phyloP scores from a whole-genome alignment of 2,329 filamentous ascomycete genomes.

The Rutstroemia sp. region DNA sequence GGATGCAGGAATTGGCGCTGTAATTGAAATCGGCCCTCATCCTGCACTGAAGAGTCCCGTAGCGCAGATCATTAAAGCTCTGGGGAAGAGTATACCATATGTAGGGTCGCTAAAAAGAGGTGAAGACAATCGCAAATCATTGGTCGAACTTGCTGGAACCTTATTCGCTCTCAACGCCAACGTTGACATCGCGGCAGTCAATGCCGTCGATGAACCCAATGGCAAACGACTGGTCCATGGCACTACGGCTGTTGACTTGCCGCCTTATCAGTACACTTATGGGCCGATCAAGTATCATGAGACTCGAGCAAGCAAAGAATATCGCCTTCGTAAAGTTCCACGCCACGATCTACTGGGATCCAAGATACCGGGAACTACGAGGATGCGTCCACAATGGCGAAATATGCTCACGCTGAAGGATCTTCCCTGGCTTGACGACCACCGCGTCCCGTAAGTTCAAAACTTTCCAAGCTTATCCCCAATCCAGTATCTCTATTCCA shows the following conservation, averaged over 20 bases:
- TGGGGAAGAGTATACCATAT: slow-evolving; percentile 31
- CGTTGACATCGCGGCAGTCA: slow-evolving; percentile 5
- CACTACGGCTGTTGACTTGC: slow-evolving; percentile 20
- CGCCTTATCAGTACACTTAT: slow-evolving; percentile 42
- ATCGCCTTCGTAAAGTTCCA: slow-evolving; percentile 30
- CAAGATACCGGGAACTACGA: slow-evolving; percentile 18
- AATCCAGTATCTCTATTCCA: no score
- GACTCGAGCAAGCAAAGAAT: slow-evolving; percentile 38
- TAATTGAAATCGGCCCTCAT: background rate
- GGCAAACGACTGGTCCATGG: background rate
- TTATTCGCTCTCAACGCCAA: slow-evolving; percentile 1
- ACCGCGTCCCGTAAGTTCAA: slow-evolving; percentile 32
- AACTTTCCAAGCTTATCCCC: slow-evolving; percentile 20
- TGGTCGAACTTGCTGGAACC: slow-evolving; percentile 6
- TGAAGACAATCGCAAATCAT: background rate
- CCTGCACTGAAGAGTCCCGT: slow-evolving; percentile 8
- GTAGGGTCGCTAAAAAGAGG: slow-evolving; percentile 2
- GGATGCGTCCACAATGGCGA: slow-evolving; percentile 16
- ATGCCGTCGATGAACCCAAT: slow-evolving; percentile 25
- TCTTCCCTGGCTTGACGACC: slow-evolving; percentile 34
- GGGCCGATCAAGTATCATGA: slow-evolving; percentile 43
- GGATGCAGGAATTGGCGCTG: background rate
- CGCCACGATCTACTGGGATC: slow-evolving; percentile 33
- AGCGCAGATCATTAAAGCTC: slow-evolving; percentile 1
- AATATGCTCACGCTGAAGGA: slow-evolving; percentile 28